Conservation (phyloP, 768 basidiomycete genomes). For the Clitopilus hobsonii region DNA sequence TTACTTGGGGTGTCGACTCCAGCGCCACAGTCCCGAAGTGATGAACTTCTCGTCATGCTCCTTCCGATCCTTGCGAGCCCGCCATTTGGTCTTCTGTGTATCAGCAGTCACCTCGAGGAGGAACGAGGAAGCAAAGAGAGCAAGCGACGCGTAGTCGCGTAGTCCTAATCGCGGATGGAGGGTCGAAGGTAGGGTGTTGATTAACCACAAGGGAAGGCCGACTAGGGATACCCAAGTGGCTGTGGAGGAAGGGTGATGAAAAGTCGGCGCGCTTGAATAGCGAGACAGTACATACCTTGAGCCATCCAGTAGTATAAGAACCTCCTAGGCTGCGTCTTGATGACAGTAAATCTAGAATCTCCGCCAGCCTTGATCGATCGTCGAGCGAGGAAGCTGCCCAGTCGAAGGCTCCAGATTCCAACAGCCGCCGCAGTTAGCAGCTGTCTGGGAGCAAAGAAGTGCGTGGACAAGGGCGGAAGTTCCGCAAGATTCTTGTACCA, state of each 20-base stretch:
- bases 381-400: constrained; percentile 58
- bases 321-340: constrained; percentile 30
- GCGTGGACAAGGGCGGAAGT: constrained; percentile 34
- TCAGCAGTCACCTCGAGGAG: constrained; percentile 62
- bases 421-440: constrained; percentile 53
- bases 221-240: constrained; percentile 67
- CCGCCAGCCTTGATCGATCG: constrained; percentile 48
- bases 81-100: constrained; percentile 61
- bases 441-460: constrained; percentile 54
- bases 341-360: constrained; percentile 61
- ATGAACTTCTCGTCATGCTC: constrained; percentile 71
- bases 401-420: constrained; percentile 55
- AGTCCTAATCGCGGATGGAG: constrained; percentile 46
- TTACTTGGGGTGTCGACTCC: constrained; percentile 73
- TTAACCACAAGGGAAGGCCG: constrained; percentile 65
- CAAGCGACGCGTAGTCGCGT: constrained; percentile 51
- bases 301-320: constrained; percentile 63
- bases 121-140: constrained; percentile 52
- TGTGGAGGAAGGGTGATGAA: not conserved
- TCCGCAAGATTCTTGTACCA: constrained; percentile 31
- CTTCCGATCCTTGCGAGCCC: constrained; percentile 51
- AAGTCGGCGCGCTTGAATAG: not conserved
- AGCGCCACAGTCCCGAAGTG: constrained; percentile 59
- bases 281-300: constrained; percentile 34
- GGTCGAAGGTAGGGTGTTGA: constrained; percentile 47